Conservation (phyloP, 805 yeast genomes). For the Suhomyces vadensis region DNA sequence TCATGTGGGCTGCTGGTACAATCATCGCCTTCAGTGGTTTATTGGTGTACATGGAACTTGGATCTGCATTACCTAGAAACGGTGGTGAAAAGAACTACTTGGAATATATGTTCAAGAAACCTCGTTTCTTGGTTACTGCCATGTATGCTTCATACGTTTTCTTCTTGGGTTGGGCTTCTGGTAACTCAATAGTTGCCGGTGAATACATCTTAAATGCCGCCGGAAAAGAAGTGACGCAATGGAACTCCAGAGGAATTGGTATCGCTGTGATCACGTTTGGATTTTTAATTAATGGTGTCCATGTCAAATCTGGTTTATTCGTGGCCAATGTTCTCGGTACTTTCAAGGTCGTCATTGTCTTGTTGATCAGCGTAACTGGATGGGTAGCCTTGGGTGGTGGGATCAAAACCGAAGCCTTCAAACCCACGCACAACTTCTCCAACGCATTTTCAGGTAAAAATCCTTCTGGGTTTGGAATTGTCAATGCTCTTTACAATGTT, state of each 20-base stretch:
- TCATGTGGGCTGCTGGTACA: slow-evolving; percentile 77
- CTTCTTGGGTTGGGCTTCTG: slow-evolving; percentile 83
- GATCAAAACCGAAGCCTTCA: slow-evolving; percentile 46
- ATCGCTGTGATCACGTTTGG: slow-evolving; percentile 72
- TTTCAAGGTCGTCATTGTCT: slow-evolving; percentile 69
- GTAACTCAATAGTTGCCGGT: slow-evolving; percentile 79
- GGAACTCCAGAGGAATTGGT: slow-evolving; percentile 80
- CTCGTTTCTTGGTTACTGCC: slow-evolving; percentile 65
- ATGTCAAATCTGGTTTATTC: slow-evolving; percentile 65
- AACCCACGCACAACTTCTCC: slow-evolving; percentile 58
- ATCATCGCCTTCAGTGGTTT: slow-evolving; percentile 57
- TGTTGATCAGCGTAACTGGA: slow-evolving; percentile 72
- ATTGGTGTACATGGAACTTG: slow-evolving; percentile 78
- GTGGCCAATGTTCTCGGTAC: slow-evolving; percentile 65
- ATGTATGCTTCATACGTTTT: slow-evolving; percentile 68
- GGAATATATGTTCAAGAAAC: slow-evolving; percentile 68
- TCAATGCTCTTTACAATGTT: slow-evolving; percentile 75
- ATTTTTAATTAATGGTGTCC: slow-evolving; percentile 59
- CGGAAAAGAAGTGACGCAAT: slow-evolving; percentile 61
- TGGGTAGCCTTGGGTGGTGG: slow-evolving; percentile 84
- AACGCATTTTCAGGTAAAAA: slow-evolving; percentile 56
- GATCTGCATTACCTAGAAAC: slow-evolving; percentile 71
- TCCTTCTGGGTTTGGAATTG: slow-evolving; percentile 68
- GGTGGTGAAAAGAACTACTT: slow-evolving; percentile 87
- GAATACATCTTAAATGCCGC: slow-evolving; percentile 77